Evolutionary conservation across 1,284 basidiomycete species (phyloP), one percentile per base, ranked within the genome.

Genomic region (Mycosarcoma maydis): DNA sequence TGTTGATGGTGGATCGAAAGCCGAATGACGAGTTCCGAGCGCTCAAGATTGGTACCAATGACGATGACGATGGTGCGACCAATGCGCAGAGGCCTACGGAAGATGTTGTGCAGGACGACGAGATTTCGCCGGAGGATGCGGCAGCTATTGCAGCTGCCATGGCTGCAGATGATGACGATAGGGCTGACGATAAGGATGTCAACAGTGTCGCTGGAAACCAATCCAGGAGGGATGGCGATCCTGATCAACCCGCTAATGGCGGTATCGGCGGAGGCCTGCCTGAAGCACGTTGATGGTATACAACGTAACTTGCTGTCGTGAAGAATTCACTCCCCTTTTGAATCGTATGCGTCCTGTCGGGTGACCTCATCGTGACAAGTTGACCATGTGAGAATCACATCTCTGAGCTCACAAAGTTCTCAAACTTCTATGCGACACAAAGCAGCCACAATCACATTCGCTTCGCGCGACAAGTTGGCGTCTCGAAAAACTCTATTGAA

Each of bases 1-100:
- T 81, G 53, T 56, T 81, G 38, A 71, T 81, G 51, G 43, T 73
- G 20, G 79, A 81, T 44, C 58, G 72, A 10, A 70, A 65, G 22
- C 69, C 77, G 0, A 45, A 55, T 4, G 73, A 78, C 24, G 53
- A 72, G 17, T 80, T 78, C 58, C 49, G 62, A 10, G 54, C 57
- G 17, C 54, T 78, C 50, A 60, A 64, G 34, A 46, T 73, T n/a
- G 58, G 57, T 9, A 62, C 64, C 38, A 37, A 30, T 22, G 22
- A 16, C 26, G 57, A 61, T 24, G 58, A 55, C n/a, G 50, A 52
- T 19, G 67, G 44, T 14, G 23, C 44, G 17, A 44, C 34, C 20
- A 44, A 52, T 26, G 23, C 37, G 13, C 34, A 36, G 4, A 14
- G 26, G 7, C 33, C 44, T 14, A 26, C 45, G 5, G 44, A 13